Evolutionary conservation across 495 filamentous ascomycete species (phyloP).

Genomic region (Aspergillus affinis): DNA sequence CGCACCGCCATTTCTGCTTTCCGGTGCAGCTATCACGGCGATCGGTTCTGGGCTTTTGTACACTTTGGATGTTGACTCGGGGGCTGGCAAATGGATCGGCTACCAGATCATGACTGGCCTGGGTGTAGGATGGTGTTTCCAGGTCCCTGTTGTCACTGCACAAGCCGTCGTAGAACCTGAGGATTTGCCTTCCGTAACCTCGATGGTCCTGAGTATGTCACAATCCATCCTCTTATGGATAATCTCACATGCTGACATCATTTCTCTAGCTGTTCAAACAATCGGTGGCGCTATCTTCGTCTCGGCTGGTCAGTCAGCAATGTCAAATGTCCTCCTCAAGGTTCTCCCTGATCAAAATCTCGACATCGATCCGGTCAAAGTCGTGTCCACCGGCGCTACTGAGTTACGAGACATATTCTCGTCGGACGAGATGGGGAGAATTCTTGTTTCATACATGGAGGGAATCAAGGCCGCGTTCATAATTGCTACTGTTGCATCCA

Average conservation of each 20-base stretch:
- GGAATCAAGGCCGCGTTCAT: neutral
- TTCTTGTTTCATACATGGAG: slow-evolving; percentile 55
- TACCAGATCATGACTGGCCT: neutral
- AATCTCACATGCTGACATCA: slow-evolving; percentile 14
- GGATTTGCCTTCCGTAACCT: neutral
- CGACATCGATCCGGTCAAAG: slow-evolving; percentile 33
- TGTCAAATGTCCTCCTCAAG: slow-evolving; percentile 58
- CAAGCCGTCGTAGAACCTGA: neutral
- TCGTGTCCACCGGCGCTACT: slow-evolving; percentile 63
- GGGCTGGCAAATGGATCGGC: neutral
- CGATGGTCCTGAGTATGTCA: neutral
- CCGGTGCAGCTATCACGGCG: neutral
- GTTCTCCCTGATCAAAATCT: slow-evolving; percentile 42
- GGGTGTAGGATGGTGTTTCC: neutral
- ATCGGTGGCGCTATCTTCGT: slow-evolving; percentile 68
- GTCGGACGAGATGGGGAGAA: slow-evolving; percentile 40
- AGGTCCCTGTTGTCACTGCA: neutral
- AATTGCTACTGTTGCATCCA: neutral
- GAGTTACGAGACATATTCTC: slow-evolving; percentile 43
- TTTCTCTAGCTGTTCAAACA: slow-evolving; percentile 54
- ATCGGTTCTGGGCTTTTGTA: neutral
- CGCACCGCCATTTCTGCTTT: neutral
- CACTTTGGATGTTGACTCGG: neutral
- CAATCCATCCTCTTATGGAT: neutral
- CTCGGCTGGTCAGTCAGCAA: slow-evolving; percentile 64